Evolutionary conservation across 2,329 filamentous ascomycete species (phyloP).

Genomic region (Dactylellina sp.): DNA sequence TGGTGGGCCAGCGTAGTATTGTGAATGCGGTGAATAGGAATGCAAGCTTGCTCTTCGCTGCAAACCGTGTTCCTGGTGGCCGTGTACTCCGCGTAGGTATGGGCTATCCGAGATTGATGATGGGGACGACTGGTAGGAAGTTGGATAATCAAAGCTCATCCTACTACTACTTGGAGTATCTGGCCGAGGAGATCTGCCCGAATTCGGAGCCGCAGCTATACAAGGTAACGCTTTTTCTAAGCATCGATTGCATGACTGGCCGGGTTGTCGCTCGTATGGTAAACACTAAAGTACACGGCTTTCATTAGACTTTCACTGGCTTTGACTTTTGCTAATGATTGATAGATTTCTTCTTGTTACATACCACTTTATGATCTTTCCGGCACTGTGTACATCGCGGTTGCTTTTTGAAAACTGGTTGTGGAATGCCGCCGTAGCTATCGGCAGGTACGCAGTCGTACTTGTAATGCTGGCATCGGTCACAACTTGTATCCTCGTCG

Average conservation of each 20-base stretch:
- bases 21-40: constrained; percentile 47
- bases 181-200: constrained; percentile 45
- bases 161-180: constrained; percentile 47
- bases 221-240: constrained; percentile 49
- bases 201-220: constrained; percentile 50
- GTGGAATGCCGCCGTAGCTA: constrained; percentile 53
- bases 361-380: constrained; percentile 56
- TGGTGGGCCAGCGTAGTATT: constrained; percentile 16
- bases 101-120: constrained; percentile 33
- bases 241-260: constrained; percentile 53
- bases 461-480: constrained; percentile 54
- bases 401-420: constrained; percentile 54
- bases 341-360: constrained; percentile 10
- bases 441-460: constrained; percentile 55
- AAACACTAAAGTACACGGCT: constrained; percentile 32
- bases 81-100: constrained; percentile 29
- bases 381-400: constrained; percentile 53
- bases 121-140: constrained; percentile 32
- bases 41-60: constrained; percentile 49
- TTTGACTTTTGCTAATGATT: not conserved
- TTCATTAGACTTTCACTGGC: not conserved
- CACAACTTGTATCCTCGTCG: constrained; percentile 49
- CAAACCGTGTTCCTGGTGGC: constrained; percentile 38
- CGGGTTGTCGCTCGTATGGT: constrained; percentile 49
- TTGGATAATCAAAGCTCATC: constrained; percentile 52